Evolutionary conservation across 2,329 filamentous ascomycete genomes (phyloP).

Genomic region (Hymenoscyphus albidus): DNA sequence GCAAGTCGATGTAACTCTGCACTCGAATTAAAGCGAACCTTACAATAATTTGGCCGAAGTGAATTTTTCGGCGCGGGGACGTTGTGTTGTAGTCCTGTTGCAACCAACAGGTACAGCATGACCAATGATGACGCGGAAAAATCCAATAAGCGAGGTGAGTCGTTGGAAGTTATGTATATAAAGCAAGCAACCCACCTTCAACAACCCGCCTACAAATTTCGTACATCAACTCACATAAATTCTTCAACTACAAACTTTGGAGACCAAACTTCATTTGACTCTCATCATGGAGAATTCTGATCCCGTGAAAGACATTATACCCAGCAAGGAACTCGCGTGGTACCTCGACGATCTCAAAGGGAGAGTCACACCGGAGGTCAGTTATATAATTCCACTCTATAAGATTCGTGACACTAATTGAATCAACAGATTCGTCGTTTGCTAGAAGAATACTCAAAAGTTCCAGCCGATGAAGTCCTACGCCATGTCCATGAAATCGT

Average conservation of each 20-base stretch:
- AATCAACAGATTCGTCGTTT: neutral
- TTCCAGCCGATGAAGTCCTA: neutral
- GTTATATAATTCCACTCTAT: neutral
- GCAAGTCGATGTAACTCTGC: no score
- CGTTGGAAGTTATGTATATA: no score
- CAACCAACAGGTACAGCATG: no score
- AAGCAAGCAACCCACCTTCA: neutral
- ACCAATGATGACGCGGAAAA: no score
- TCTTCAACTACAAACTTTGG: neutral
- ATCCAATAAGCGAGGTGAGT: neutral
- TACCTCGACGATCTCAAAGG: neutral
- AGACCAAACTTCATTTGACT: neutral
- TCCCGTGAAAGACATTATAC: neutral
- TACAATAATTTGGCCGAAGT: no score
- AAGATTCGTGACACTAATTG: neutral
- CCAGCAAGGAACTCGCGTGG: neutral
- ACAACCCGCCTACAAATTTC: no score
- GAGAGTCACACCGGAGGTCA: neutral
- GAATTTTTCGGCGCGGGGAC: no score
- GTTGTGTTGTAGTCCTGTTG: no score
- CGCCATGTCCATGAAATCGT: conserved; percentile 7
- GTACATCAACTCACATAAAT: neutral
- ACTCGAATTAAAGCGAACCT: no score
- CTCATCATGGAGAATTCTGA: neutral
- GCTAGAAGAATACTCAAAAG: neutral